phyloP scores from a whole-genome alignment of 23 red algal genomes.

The Chondrus crispus region DNA sequence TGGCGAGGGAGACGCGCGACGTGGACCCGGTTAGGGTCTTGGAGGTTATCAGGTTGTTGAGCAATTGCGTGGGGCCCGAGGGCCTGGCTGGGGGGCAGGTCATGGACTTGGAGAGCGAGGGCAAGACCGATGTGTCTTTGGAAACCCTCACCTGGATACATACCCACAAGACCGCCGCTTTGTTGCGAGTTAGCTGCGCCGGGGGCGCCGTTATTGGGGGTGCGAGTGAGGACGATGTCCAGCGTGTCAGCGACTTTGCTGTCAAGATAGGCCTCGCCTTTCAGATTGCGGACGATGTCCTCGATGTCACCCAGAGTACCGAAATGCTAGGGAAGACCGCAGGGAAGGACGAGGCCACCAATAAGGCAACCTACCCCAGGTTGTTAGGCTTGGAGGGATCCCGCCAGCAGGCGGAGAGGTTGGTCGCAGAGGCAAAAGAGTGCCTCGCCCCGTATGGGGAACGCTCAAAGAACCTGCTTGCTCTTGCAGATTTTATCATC shows the following conservation, averaged over 20 bases:
- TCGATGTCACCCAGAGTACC: conserved; percentile 82
- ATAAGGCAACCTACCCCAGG: conserved; percentile 93
- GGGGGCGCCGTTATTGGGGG: conserved; percentile 90
- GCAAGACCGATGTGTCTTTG: conserved; percentile 62
- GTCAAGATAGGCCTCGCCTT: conserved; percentile 95
- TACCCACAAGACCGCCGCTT: conserved; percentile 93
- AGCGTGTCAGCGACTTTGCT: conserved; percentile 72
- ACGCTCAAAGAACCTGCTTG: conserved; percentile 48
- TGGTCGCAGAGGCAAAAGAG: conserved; percentile 80
- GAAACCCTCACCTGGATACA: conserved; percentile 94
- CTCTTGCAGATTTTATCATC: conserved; percentile 96
- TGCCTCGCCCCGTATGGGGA: conserved; percentile 70
- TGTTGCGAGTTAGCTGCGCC: conserved; percentile 75
- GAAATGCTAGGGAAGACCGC: conserved; percentile 94
- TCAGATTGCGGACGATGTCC: conserved; percentile 97
- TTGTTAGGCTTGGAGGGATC: conserved; percentile 86
- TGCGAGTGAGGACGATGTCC: conserved; percentile 75
- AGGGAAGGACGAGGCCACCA: conserved; percentile 87
- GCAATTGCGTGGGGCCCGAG: conserved; percentile 67
- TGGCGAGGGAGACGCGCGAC: conserved; percentile 66
- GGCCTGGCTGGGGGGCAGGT: conserved; percentile 96
- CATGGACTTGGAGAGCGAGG: conserved; percentile 89
- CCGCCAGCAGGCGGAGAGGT: conserved; percentile 47
- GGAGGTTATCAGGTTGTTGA: conserved; percentile 64
- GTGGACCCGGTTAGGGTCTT: conserved; percentile 68